Percentiles rank a stretch among this genome's conserved stretches.
These are phyloP conservation scores for Ophiobolus disseminans DNA, from an alignment of 2,329 filamentous ascomycete species.

Conservation along the genomic window DNA sequence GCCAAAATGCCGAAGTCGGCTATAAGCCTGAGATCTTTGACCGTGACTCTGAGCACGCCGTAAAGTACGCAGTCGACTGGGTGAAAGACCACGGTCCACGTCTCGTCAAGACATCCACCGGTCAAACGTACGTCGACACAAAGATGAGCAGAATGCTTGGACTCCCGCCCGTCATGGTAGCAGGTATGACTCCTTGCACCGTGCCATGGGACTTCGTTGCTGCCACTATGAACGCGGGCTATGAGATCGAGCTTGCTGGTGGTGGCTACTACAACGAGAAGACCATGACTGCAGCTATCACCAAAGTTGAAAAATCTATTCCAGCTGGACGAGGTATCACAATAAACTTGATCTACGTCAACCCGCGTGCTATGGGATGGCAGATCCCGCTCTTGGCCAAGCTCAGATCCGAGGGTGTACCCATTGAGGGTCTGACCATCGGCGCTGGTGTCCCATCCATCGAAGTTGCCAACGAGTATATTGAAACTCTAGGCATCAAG, in stretches of 20 bases:
- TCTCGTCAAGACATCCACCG: slow-evolving; percentile 85
- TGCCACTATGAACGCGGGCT: slow-evolving; percentile 61
- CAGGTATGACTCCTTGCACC: slow-evolving; percentile 58
- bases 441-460: slow-evolving; percentile 58
- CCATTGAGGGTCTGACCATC: slow-evolving; percentile 57
- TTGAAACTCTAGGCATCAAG: slow-evolving; percentile 64
- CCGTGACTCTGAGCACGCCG: slow-evolving; percentile 90
- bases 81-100: slow-evolving; percentile 96
- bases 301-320: slow-evolving; percentile 53
- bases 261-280: slow-evolving; percentile 59
- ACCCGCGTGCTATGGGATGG: slow-evolving; percentile 60
- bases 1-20: slow-evolving; percentile 86
- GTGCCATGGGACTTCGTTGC: slow-evolving; percentile 60
- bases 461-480: slow-evolving; percentile 57
- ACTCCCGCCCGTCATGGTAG: slow-evolving; percentile 56
- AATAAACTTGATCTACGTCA: slow-evolving; percentile 62
- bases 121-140: slow-evolving; percentile 92
- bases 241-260: slow-evolving; percentile 58
- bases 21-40: slow-evolving; percentile 99
- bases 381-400: slow-evolving; percentile 60
- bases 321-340: slow-evolving; percentile 60
- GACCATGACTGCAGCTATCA: slow-evolving; percentile 55
- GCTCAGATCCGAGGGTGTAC: slow-evolving; percentile 55
- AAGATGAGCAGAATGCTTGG: slow-evolving; percentile 65
- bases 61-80: slow-evolving; percentile 96